A percentile compares a stretch with the other conserved stretches of the same genome.
These are phyloP conservation scores for Saccharomycopsis javanensis DNA, from an alignment of 805 yeast species.

Conservation along the genomic window DNA sequence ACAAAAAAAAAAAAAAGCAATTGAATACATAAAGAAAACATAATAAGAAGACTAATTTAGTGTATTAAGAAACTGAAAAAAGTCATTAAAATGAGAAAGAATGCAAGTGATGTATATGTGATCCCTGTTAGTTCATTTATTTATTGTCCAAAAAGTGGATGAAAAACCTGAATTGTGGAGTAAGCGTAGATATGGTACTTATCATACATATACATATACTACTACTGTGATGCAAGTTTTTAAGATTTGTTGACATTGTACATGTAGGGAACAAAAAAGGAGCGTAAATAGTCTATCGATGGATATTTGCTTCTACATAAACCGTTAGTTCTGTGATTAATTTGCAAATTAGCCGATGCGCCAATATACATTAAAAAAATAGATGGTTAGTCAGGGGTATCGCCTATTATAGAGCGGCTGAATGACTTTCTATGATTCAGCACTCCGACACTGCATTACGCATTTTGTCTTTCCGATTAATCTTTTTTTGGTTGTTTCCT, in stretches of 20 bases:
- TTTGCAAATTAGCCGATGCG: background rate
- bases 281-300: background rate
- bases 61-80: no score
- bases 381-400: background rate
- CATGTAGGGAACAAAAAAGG: background rate
- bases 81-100: no score
- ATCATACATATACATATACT: no score
- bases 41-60: no score
- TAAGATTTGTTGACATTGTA: background rate
- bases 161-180: slow-evolving; percentile 1
- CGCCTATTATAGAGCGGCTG: background rate
- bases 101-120: background rate
- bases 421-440: background rate
- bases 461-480: no score
- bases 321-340: no score
- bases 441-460: background rate
- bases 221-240: no score
- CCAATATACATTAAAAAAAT: background rate
- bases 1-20: no score
- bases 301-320: background rate
- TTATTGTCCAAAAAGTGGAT: background rate
- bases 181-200: no score
- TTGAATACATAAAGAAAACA: no score
- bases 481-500: no score
- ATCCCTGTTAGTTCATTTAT: no score